These are phyloP conservation scores for Fusarium haematococcum DNA, from an alignment of 2,329 filamentous ascomycete species.

Conservation along the genomic window DNA sequence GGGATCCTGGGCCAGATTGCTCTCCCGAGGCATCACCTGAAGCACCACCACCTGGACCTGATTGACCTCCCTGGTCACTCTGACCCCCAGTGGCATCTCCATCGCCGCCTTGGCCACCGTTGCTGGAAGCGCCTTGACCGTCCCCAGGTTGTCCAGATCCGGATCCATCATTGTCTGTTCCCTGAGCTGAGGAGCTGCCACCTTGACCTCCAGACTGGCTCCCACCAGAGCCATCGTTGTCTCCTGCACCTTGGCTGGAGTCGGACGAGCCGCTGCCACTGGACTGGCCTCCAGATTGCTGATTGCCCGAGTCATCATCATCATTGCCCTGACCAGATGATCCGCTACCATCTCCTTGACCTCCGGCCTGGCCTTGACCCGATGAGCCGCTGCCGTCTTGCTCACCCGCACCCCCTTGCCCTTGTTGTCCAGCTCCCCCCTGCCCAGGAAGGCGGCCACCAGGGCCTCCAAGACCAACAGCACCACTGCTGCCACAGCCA, in stretches of 20 bases:
- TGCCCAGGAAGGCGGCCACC: constrained; percentile 19
- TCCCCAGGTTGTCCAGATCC: neutral
- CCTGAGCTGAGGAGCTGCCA: neutral
- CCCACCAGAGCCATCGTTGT: neutral
- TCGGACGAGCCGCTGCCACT: neutral
- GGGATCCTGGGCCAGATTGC: neutral
- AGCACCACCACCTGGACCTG: neutral
- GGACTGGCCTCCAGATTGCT: neutral
- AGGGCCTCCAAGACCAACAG: constrained; percentile 4
- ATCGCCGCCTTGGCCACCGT: neutral
- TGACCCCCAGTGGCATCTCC: neutral
- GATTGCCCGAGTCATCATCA: neutral
- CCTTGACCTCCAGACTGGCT: neutral
- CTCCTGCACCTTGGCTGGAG: neutral
- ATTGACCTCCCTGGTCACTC: neutral
- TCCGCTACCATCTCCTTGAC: neutral
- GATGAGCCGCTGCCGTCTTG: neutral
- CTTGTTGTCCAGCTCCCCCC: neutral
- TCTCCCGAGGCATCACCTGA: neutral
- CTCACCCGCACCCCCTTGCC: neutral
- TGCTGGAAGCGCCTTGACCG: neutral
- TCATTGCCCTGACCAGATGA: neutral
- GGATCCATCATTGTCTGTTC: neutral
- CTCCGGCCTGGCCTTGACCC: neutral
- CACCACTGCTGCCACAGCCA: constrained; percentile 15